Base-by-base conservation (phyloP, 805 yeast genomes). In the Starmerella kuoi region DNA sequence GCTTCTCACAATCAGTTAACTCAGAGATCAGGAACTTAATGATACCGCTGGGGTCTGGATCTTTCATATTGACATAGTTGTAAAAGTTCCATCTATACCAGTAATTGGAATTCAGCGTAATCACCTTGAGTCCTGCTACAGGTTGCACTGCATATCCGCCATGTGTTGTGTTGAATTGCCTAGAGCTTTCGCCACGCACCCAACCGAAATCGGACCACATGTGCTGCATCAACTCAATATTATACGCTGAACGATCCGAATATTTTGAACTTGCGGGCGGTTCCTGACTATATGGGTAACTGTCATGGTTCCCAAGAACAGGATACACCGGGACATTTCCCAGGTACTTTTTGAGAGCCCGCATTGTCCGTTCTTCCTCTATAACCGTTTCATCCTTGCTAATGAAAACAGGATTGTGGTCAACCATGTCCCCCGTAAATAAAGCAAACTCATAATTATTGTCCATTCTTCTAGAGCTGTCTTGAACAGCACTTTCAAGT, bases 381-480 rank as follows among this genome's bases (percentile, higher is more conserved):
- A 61, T 57, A 44, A 71, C 58, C 27, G 78, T 71, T 48, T 66
- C 63, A 35, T 73, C 67, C 48, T 56, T 59, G 35, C 71, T 64
- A 37, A 70, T 69, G 53, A 69, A 66, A 36, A 67, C 65, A 11
- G 63, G 54, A 43, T 70, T 74, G 54, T 79, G 87, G 56, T 79
- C 85, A 41, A 78, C 79, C 55, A 77, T 65, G 54, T 79, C 87
- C 43, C 86, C 86, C 4, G 85, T 79, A 65, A 79, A 79, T 30
- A 79, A 59, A 2, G 79, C 68, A 54, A 78, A 78, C 40, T 76
- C 78, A 51, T 70, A 77, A 17, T 64, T 58, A 51, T 70, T 76
- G 17, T 64, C 59, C 5, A 19, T 19, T 15, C 35, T 30, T 6
- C 12, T 25, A 18, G 37, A 31, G 2, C 72, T 63, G 21, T 70